phyloP scores from a whole-genome alignment of 768 basidiomycete species.

The Tephrocybe rancida region DNA sequence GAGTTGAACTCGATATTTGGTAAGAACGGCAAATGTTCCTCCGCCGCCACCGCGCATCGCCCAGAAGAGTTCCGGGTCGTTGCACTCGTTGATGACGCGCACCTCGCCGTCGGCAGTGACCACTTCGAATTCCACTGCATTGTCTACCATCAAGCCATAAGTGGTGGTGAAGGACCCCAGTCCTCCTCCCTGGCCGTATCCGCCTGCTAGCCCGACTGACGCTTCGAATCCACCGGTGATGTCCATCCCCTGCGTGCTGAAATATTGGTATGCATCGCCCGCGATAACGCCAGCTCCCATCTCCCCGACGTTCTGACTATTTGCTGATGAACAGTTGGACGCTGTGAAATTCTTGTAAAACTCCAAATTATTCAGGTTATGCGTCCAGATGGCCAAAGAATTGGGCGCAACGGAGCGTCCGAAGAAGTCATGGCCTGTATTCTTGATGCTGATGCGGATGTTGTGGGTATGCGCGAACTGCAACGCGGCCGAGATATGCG shows the following conservation, averaged over 20 bases:
- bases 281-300: background rate
- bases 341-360: background rate
- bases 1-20: background rate
- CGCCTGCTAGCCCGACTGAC: background rate
- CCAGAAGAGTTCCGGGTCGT: constrained; percentile 47
- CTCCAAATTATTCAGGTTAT: background rate
- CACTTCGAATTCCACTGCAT: constrained; percentile 35
- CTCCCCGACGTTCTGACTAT: background rate
- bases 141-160: constrained; percentile 21
- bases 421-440: background rate
- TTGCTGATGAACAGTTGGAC: background rate
- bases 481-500: background rate
- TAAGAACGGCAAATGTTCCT: constrained; percentile 26
- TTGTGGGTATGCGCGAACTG: background rate
- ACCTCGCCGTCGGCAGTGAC: constrained; percentile 42
- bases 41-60: constrained; percentile 46
- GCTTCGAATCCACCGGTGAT: background rate
- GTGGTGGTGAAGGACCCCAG: background rate
- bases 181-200: background rate
- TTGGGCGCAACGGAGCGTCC: background rate
- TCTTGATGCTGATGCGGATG: background rate
- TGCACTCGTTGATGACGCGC: constrained; percentile 36
- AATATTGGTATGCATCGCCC: background rate
- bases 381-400: background rate
- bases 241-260: background rate